phyloP scores from a whole-genome alignment of 1,139 yeast species.

The Suhomyces anneliseae region DNA sequence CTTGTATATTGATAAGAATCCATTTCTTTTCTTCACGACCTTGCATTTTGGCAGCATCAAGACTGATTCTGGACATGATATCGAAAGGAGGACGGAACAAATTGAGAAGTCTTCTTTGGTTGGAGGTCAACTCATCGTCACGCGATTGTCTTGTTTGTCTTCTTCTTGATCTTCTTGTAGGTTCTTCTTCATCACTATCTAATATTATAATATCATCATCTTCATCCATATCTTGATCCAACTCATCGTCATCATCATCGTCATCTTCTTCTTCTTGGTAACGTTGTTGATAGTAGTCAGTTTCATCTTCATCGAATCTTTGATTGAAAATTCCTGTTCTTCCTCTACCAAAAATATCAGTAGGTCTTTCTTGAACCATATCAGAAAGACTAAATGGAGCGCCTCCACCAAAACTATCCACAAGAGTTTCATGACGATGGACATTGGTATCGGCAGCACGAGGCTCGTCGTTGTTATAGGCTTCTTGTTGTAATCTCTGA shows the following conservation, averaged over 20 bases:
- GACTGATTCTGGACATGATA: slow-evolving; percentile 61
- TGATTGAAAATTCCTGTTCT: slow-evolving; percentile 48
- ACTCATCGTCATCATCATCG: slow-evolving; percentile 19
- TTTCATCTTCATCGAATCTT: slow-evolving; percentile 37
- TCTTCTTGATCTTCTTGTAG: slow-evolving; percentile 23
- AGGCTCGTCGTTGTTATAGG: slow-evolving; percentile 43
- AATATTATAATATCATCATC: slow-evolving; percentile 27
- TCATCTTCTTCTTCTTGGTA: slow-evolving; percentile 21
- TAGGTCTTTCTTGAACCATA: slow-evolving; percentile 21
- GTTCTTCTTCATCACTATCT: slow-evolving; percentile 33
- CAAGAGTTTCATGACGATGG: slow-evolving; percentile 77
- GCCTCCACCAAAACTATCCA: slow-evolving; percentile 34
- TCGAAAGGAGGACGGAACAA: slow-evolving; percentile 94
- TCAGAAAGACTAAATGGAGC: slow-evolving; percentile 10
- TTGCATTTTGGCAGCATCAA: slow-evolving; percentile 68
- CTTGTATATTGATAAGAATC: slow-evolving; percentile 87
- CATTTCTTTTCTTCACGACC: slow-evolving; percentile 72
- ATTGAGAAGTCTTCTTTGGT: slow-evolving; percentile 73
- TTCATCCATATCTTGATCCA: slow-evolving; percentile 21
- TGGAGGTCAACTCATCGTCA: slow-evolving; percentile 47
- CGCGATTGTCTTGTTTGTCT: slow-evolving; percentile 29
- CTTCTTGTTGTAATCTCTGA: slow-evolving; percentile 62
- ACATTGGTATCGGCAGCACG: slow-evolving; percentile 76
- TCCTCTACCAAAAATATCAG: slow-evolving; percentile 45
- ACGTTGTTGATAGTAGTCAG: slow-evolving; percentile 24